Conservation (phyloP, 495 filamentous ascomycete genomes). For the Aspergillus panamensis region DNA sequence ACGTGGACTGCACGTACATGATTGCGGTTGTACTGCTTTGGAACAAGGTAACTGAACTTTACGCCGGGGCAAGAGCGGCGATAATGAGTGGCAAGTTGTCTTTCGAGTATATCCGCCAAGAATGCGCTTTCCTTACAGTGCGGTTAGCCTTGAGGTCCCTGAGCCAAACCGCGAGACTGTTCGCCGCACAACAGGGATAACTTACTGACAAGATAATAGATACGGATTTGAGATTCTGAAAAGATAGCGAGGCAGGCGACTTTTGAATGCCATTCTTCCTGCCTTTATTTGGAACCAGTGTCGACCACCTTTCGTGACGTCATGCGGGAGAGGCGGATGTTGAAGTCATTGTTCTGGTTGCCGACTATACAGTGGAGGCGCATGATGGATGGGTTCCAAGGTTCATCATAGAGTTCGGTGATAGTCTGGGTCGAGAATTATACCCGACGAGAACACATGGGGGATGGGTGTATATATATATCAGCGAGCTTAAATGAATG, state of each 20-base stretch:
- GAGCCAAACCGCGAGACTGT: not conserved
- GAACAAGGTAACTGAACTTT: not conserved
- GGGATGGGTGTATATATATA: too few species aligned
- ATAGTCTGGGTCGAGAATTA: too few species aligned
- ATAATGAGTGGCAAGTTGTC: not conserved
- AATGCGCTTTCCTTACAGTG: slow-evolving; percentile 12
- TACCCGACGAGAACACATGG: too few species aligned
- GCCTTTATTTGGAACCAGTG: slow-evolving; percentile 6
- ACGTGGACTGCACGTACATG: too few species aligned
- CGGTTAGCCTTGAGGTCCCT: too few species aligned
- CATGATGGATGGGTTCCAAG: not conserved
- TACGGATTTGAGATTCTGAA: too few species aligned
- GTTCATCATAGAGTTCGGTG: too few species aligned
- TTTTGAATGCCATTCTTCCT: slow-evolving; percentile 4
- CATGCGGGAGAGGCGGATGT: slow-evolving; percentile 20
- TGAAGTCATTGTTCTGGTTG: slow-evolving; percentile 23
- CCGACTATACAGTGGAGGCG: not conserved
- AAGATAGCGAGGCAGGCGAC: too few species aligned
- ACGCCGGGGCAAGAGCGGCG: not conserved
- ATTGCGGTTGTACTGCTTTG: too few species aligned
- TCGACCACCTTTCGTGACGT: slow-evolving; percentile 21
- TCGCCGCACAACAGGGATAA: not conserved
- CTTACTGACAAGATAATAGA: not conserved
- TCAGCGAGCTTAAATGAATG: too few species aligned
- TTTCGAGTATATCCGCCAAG: not conserved